phyloP scores from a whole-genome alignment of 2,329 filamentous ascomycete genomes.

The Arthrobotrys conoides region DNA sequence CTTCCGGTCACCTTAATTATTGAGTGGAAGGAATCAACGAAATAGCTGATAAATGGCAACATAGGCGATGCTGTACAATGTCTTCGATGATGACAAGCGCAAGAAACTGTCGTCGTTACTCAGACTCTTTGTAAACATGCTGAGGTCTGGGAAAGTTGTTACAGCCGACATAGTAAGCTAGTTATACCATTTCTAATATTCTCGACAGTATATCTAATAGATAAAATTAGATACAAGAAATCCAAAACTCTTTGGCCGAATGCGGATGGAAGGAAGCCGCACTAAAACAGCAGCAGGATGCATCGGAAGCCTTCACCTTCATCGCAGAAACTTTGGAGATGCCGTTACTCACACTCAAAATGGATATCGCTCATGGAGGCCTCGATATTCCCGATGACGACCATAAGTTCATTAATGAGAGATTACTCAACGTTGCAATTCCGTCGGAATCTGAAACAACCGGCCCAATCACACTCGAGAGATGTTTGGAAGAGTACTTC shows the following conservation, averaged over 20 bases:
- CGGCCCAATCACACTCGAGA: slow-evolving; percentile 82
- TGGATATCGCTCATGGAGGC: slow-evolving; percentile 94
- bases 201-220: neutral
- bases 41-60: slow-evolving; percentile 25
- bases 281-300: slow-evolving; percentile 87
- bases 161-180: slow-evolving; percentile 80
- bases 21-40: neutral
- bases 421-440: slow-evolving; percentile 91
- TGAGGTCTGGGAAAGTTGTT: slow-evolving; percentile 87
- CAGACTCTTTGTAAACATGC: slow-evolving; percentile 92
- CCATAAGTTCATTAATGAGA: slow-evolving; percentile 93
- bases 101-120: slow-evolving; percentile 82
- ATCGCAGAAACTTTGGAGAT: slow-evolving; percentile 91
- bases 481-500: slow-evolving; percentile 93
- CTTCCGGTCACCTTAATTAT: slow-evolving; percentile 9
- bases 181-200: neutral
- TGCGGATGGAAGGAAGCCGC: slow-evolving; percentile 91
- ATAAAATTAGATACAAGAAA: slow-evolving; percentile 76
- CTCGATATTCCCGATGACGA: slow-evolving; percentile 86
- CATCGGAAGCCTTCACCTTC: slow-evolving; percentile 94
- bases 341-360: slow-evolving; percentile 88
- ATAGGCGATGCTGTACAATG: slow-evolving; percentile 79
- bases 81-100: slow-evolving; percentile 79
- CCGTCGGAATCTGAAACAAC: slow-evolving; percentile 78
- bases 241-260: slow-evolving; percentile 84